Evolutionary conservation across 352 stramenopile species (phyloP), one percentile per base, ranked within the genome.

Genomic region (Phytopythium aichiense): DNA sequence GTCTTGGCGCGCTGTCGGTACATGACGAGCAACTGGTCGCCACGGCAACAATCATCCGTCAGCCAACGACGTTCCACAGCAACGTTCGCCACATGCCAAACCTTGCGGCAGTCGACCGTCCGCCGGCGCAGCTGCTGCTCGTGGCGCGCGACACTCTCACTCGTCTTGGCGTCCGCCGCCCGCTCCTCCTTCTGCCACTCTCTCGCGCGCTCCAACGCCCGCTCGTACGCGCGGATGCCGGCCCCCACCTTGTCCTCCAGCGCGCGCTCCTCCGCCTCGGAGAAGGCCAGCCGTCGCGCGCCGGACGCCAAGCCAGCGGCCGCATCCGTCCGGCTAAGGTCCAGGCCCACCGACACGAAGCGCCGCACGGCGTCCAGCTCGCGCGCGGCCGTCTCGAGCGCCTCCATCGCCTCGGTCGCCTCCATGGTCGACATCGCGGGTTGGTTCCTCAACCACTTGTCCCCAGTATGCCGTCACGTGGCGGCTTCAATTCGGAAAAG

Each of bases 1-100:
- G 66, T 38, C 64, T 91, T 90, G 18, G 79, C 79, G 42, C 77
- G 74, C 38, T 91, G 72, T 13, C 76, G 71, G 65, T 91, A 92
- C 51, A 71, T 65, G 60, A 90, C 69, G 2, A 91, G 69, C 15
- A 76, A 37, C 76, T 84, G 65, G 2, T 5, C 9, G 35, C 9
- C 12, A 5, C 9, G 7, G 1, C 38, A 45, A 15, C 40, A 16
- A 3, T 0, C 38, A 4, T 45, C 1, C 15, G 38, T 45, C 38
- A 45, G 16, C 16, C 38, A 2, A 22, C n/a, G n/a, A 28, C n/a
- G 42, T 12, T 22, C 25, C 20, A 60, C 33, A 3, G 20, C 7
- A 58, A 20, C n/a, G 30, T 3, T 38, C 13, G n/a, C 28, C 22
- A 2, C 22, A n/a, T 22, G 56, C 31, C 23, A 57, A 23, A 84